Evolutionary conservation across 2,329 filamentous ascomycete genomes (phyloP), one percentile per base, ranked within the genome.

Genomic region (Dactylellina leptospora): DNA sequence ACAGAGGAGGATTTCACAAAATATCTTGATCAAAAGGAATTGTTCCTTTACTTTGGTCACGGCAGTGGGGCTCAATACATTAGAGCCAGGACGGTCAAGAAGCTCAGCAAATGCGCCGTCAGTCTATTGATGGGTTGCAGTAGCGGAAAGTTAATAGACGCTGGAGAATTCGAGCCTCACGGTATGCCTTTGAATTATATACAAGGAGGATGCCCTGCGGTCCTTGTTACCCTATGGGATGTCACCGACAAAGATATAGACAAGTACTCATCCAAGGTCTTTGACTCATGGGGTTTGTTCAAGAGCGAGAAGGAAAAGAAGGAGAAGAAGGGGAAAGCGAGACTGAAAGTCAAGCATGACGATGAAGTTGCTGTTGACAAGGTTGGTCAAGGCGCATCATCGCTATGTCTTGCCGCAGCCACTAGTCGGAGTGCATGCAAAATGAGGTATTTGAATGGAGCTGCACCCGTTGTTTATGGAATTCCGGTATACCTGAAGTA

Each of bases 231-330:
- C 13, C 83, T 99, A 36, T 99, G 95, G 95, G 95, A 99, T 80
- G 95, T 99, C 53, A 99, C 95, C 8, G 95, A 99, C 79, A 91
- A 91, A 77, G 95, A 99, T 79, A 96, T 97, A 79, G 96, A 99
- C 81, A 90, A 93, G 16, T 96, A 96, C 79, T 90, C 93, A 0
- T 87, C 89, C 30, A 84, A 85, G 23, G 83, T 90, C 1, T 90
- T 96, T 78, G 90, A 95, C 78, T 85, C 89, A 76, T 99, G 95
- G 95, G 95, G 95, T 0, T 79, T 99, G 38, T 78, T 79, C 51
- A 75, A 76, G 54, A 56, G 75, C 68, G 48, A 76, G 75, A 72
- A 75, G 75, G 71, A 77, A 47, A 62, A 78, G 78, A 74, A 75
- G 68, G 74, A 63, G 76, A 74, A 74, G 74, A 74, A 59, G 73